Evolutionary conservation across 1,139 yeast species (phyloP), one percentile per base, ranked within the genome.

Genomic region (Debaryomyces udenii): DNA sequence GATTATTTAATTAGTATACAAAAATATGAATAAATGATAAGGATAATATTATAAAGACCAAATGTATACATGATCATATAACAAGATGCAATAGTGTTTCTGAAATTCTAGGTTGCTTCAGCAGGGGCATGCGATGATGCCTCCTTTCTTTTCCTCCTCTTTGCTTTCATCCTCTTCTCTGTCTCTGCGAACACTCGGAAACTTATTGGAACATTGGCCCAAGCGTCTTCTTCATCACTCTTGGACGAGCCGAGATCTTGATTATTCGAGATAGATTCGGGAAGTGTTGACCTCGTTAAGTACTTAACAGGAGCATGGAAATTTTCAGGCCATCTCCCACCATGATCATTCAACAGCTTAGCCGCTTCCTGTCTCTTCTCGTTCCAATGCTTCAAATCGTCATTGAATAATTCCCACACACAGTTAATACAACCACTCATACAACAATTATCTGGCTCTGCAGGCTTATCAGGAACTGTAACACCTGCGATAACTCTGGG

Each of bases 371-470:
- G 63, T 26, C 96, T 70, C 52, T 73, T 66, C 1, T 50, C 59
- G 53, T 81, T 79, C 96, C 96, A 93, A 20, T 89, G 90, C 49
- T 81, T 83, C 38, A 91, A 56, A 59, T 93, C 98, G 41, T 91
- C 97, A 51, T 86, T 83, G 61, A 80, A 93, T 42, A 87, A 67
- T 53, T 91, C 97, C 98, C 98, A 93, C 1, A 93, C 98, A 63
- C 99, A 93, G 62, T 91, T 88, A 30, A 89, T 81, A 61, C 99
- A 93, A 1, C 99, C 99, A 48, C 95, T 84, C 96, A 90, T 90
- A 61, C 99, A 93, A 61, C 99, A 93, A 61, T 91, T 90, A 54
- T 90, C 96, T 2, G 98, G 98, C 54, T 89, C 96, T 4, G 68
- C 71, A 1, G 99, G 99, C 55, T 75, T 76, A 13, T 78, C 80